Percentiles rank a stretch among this genome's conserved stretches.
Evolutionary conservation across 805 yeast genomes (phyloP).

Genomic region (Brettanomyces bruxellensis): DNA sequence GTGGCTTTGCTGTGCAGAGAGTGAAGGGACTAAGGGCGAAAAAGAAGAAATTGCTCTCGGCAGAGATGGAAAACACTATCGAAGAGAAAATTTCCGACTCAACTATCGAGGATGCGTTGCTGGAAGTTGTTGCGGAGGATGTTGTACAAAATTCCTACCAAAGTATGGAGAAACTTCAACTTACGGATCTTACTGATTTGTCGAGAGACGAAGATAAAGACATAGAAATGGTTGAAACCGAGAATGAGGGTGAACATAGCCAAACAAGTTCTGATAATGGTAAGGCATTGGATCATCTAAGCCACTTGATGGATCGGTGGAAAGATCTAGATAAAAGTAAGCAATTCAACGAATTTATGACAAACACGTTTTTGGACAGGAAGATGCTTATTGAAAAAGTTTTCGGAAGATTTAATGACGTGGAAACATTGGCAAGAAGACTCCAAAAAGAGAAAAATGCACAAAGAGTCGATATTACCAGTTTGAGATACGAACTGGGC

Average conservation of each 20-base stretch:
- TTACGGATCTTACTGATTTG: slow-evolving; percentile 7
- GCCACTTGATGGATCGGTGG: slow-evolving; percentile 8
- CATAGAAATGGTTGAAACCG: neutral
- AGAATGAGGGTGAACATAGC: slow-evolving; percentile 1
- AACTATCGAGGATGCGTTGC: slow-evolving; percentile 3
- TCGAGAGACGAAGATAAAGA: neutral
- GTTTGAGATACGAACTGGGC: slow-evolving; percentile 26
- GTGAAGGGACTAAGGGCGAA: slow-evolving; percentile 69
- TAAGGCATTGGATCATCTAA: neutral
- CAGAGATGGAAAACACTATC: slow-evolving; percentile 5
- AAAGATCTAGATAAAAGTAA: slow-evolving; percentile 15
- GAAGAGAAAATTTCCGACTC: slow-evolving; percentile 1
- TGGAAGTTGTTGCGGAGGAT: slow-evolving; percentile 8
- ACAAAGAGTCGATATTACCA: slow-evolving; percentile 37
- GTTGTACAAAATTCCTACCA: slow-evolving; percentile 3
- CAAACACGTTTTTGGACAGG: slow-evolving; percentile 16
- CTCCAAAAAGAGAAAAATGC: slow-evolving; percentile 62
- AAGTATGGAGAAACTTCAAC: slow-evolving; percentile 6
- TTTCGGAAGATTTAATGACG: slow-evolving; percentile 74
- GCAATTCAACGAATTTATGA: slow-evolving; percentile 27
- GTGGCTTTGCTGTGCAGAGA: slow-evolving; percentile 46
- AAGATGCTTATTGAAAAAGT: slow-evolving; percentile 29
- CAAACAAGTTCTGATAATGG: neutral
- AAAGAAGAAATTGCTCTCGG: slow-evolving; percentile 19
- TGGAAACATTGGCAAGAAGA: slow-evolving; percentile 81